Evolutionary conservation across 805 yeast species (phyloP).

Genomic region (Kuraishia capsulata): DNA sequence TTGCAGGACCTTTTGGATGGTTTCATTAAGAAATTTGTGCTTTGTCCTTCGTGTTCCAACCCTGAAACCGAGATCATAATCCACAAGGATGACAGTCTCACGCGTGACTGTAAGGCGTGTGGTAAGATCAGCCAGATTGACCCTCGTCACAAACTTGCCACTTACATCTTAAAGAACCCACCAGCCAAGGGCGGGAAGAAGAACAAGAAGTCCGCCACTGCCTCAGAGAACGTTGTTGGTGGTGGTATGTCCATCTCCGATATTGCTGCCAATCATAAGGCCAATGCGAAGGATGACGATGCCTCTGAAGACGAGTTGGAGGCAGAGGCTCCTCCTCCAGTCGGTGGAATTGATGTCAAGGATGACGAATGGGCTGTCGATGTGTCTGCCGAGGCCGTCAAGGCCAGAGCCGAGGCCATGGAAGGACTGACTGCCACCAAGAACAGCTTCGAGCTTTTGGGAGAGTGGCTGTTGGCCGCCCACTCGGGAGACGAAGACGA

Average conservation of each 20-base stretch:
- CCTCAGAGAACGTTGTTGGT: constrained; percentile 82
- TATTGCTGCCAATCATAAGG: constrained; percentile 49
- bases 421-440: constrained; percentile 51
- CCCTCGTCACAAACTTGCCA: constrained; percentile 76
- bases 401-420: constrained; percentile 81
- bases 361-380: constrained; percentile 98
- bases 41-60: constrained; percentile 91
- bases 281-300: constrained; percentile 13
- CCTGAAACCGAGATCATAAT: constrained; percentile 93
- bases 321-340: constrained; percentile 67
- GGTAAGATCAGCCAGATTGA: constrained; percentile 84
- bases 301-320: constrained; percentile 26
- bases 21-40: constrained; percentile 84
- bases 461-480: constrained; percentile 71
- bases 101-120: constrained; percentile 96
- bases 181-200: constrained; percentile 48
- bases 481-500: constrained; percentile 42
- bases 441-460: constrained; percentile 61
- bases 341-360: constrained; percentile 58
- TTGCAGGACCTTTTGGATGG: constrained; percentile 93
- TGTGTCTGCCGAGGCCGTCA: constrained; percentile 92
- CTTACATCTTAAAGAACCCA: constrained; percentile 86
- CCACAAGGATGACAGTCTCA: constrained; percentile 63
- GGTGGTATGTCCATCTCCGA: constrained; percentile 78
- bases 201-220: constrained; percentile 77